A percentile compares a stretch with the other conserved stretches of the same genome.
These are phyloP conservation scores for Pleurotus giganteus DNA, from an alignment of 768 basidiomycete species.

Conservation along the genomic window DNA sequence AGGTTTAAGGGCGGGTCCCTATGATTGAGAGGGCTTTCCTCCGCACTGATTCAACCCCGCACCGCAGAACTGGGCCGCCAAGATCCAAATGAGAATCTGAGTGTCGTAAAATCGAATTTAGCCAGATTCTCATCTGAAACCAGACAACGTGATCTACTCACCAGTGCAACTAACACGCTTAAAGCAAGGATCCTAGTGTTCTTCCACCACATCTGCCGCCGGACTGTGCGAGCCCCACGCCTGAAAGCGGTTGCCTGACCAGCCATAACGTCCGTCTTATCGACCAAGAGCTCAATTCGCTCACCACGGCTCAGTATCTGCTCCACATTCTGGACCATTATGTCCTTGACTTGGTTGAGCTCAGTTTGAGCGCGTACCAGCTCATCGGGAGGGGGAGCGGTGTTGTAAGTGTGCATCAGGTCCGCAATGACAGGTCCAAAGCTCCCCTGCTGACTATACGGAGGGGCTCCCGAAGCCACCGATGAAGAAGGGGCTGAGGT, in stretches of 20 bases:
- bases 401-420: conserved; percentile 87
- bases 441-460: conserved; percentile 67
- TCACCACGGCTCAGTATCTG: conserved; percentile 94
- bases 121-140: conserved; percentile 4
- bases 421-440: conserved; percentile 69
- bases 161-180: conserved; percentile 67
- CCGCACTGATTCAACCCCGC: conserved; percentile 71
- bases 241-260: conserved; percentile 93
- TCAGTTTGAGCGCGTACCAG: conserved; percentile 88
- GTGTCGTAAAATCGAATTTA: conserved; percentile 12
- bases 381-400: conserved; percentile 84
- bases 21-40: conserved; percentile 13
- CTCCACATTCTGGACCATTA: conserved; percentile 99
- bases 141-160: conserved; percentile 31
- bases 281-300: conserved; percentile 91
- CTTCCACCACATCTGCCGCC: conserved; percentile 90
- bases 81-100: conserved; percentile 75
- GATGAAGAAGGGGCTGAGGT: conserved; percentile 62
- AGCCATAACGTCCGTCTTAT: conserved; percentile 96
- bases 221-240: conserved; percentile 78
- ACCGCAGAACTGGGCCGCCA: conserved; percentile 90
- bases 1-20: neutral
- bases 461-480: conserved; percentile 37
- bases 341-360: conserved; percentile 87
- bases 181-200: conserved; percentile 70